Percentiles rank a stretch among this genome's conserved stretches.
These are phyloP conservation scores for Xanthoceras sorbifolium DNA, from an alignment of 345 rosid genomes.

Conservation along the genomic window DNA sequence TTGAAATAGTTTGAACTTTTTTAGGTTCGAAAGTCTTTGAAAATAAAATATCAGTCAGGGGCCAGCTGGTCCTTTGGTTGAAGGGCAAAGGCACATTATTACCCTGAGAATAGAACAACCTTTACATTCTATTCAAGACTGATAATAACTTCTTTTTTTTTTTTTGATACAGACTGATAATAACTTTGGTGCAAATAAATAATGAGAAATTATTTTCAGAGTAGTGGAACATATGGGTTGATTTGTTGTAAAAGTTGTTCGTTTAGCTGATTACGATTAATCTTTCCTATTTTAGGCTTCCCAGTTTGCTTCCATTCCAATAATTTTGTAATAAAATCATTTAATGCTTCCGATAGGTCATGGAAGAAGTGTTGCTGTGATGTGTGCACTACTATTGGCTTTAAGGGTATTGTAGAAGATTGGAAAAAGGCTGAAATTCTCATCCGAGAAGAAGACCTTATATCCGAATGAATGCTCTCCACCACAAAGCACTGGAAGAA, in stretches of 20 bases:
- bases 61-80: too few species aligned
- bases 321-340: neutral
- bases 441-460: conserved; percentile 53
- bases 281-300: neutral
- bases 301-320: neutral
- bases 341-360: conserved; percentile 46
- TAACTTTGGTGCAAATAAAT: neutral
- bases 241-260: neutral
- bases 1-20: neutral
- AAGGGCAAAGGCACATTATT: neutral
- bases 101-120: neutral
- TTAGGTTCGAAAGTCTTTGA: neutral
- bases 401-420: conserved; percentile 56
- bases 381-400: conserved; percentile 64
- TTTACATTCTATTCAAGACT: neutral
- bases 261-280: neutral
- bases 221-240: neutral
- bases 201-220: conserved; percentile 2
- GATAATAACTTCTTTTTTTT: too few species aligned
- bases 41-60: too few species aligned
- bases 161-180: too few species aligned
- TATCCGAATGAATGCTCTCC: conserved; percentile 55
- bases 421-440: conserved; percentile 66
- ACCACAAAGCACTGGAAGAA: conserved; percentile 52
- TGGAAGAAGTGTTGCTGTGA: conserved; percentile 76